A percentile compares a stretch with the other conserved stretches of the same genome.
Conservation (phyloP, 2,329 filamentous ascomycete genomes). For the Cladophialophora yegresii region DNA sequence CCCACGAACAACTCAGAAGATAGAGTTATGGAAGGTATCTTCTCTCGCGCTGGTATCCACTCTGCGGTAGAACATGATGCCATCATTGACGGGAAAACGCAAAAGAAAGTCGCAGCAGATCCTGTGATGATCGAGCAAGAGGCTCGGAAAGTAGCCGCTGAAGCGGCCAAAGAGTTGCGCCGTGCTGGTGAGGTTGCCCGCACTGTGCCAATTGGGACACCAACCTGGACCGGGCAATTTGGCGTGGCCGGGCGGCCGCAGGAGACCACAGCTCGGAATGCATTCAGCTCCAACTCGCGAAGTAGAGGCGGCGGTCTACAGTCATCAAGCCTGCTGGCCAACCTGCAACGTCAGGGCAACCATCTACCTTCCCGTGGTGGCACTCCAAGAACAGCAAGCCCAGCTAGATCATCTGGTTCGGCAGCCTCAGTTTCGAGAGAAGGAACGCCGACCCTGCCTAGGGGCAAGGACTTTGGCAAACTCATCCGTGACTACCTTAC, state of each 20-base stretch:
- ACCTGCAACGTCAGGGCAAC: constrained; percentile 59
- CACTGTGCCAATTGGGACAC: constrained; percentile 74
- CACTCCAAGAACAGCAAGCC: constrained; percentile 33
- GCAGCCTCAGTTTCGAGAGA: constrained; percentile 28
- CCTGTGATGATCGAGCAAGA: constrained; percentile 77
- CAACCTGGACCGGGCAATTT: constrained; percentile 89
- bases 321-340: constrained; percentile 56
- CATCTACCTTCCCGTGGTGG: constrained; percentile 19
- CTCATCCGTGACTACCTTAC: constrained; percentile 79
- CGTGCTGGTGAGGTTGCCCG: constrained; percentile 72
- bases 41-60: constrained; percentile 80
- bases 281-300: constrained; percentile 41
- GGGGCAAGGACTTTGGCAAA: constrained; percentile 64
- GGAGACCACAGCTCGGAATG: constrained; percentile 51
- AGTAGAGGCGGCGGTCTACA: constrained; percentile 37
- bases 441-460: constrained; percentile 41
- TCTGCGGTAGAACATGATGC: constrained; percentile 92
- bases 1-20: constrained; percentile 58
- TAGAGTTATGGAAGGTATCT: constrained; percentile 84
- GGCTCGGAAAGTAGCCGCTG: constrained; percentile 74
- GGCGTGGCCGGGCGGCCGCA: constrained; percentile 74
- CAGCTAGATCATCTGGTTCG: constrained; percentile 34
- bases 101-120: constrained; percentile 70
- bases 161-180: constrained; percentile 74
- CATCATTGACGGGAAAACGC: constrained; percentile 70